Base-by-base conservation (phyloP, 2,329 filamentous ascomycete species). In the Clarireedia paspali region DNA sequence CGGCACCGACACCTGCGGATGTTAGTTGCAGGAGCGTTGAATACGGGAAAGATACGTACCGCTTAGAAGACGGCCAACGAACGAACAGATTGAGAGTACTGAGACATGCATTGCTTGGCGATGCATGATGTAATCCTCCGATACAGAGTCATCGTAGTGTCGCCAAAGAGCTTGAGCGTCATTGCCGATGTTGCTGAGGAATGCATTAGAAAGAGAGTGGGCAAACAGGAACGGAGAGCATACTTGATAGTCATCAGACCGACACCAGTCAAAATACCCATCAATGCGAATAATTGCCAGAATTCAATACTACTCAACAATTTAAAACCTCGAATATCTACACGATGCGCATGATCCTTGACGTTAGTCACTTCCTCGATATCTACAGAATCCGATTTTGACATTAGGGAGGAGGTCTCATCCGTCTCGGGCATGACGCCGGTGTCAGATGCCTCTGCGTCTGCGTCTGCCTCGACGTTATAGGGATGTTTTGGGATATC, bases 171-270 rank as follows among this genome's bases (percentile, higher is more conserved):
- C 90, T 68, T 89, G 88, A 57, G 78, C 86, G 64, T 91, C 84
- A 68, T 96, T 95, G 45, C 94, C 94, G 67, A 97, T 96, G 66
- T 99, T 99, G 74, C 90, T 95, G 63, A 15, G 14, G 15, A 24
- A 30, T 9, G 20, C 51, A 24, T 51, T 49, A 50, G 40, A 36
- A 14, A 20, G 30, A 38, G 46, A 5, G 7, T 20, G 26, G n/a
- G 20, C 30, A 27, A 17, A 26, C 36, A 12, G 20, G 14, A 74
- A 46, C 30, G 24, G n/a, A 23, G 36, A 27, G 76, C 87, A 72
- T 78, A 95, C 91, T 99, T 99, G 73, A 99, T 99, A 0, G 92
- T 97, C 94, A 99, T 99, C 62, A 99, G 75, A 10, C 94, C 94
- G 64, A 96, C 88, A 52, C 94, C 94, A 5, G 91, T 90, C 60